These are phyloP conservation scores for Myxozyma nipponensis DNA, from an alignment of 805 yeast genomes.

Conservation along the genomic window DNA sequence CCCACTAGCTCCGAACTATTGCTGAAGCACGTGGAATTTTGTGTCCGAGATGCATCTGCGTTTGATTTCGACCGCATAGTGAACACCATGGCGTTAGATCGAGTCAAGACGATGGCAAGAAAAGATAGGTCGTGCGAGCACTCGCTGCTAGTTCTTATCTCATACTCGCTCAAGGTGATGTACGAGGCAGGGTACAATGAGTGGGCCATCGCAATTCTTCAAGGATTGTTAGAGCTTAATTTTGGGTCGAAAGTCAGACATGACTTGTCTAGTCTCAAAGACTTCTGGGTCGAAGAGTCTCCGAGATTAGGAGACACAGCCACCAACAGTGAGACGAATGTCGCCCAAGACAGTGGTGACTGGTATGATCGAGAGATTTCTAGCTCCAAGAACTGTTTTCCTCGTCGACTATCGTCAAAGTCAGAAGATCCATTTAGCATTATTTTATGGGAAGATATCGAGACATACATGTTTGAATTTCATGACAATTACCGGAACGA, in stretches of 20 bases:
- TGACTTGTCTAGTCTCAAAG: conserved; percentile 7
- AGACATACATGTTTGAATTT: conserved; percentile 17
- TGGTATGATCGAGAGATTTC: conserved; percentile 1
- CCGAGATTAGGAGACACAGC: conserved; percentile 30
- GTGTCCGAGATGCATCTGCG: conserved; percentile 11
- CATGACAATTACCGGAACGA: background rate
- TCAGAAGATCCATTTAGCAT: conserved; percentile 23
- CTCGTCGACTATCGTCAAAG: background rate
- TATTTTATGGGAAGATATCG: conserved; percentile 27
- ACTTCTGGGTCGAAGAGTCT: conserved; percentile 28
- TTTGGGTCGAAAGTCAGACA: conserved; percentile 10
- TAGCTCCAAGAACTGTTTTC: background rate
- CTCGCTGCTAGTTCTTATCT: conserved; percentile 1
- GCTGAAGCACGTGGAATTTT: conserved; percentile 18
- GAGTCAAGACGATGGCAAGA: background rate
- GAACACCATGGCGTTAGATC: background rate
- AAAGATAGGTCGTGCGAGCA: conserved; percentile 2
- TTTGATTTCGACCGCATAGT: conserved; percentile 13
- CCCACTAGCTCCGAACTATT: conserved; percentile 12
- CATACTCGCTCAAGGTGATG: conserved; percentile 5
- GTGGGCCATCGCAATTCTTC: conserved; percentile 26
- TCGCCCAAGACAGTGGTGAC: background rate
- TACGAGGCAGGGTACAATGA: conserved; percentile 29
- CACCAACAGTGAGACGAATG: conserved; percentile 14
- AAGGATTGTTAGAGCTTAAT: conserved; percentile 27